Evolutionary conservation across 164 flowering plant species (phyloP).

Genomic region (Nelumbo lutea): DNA sequence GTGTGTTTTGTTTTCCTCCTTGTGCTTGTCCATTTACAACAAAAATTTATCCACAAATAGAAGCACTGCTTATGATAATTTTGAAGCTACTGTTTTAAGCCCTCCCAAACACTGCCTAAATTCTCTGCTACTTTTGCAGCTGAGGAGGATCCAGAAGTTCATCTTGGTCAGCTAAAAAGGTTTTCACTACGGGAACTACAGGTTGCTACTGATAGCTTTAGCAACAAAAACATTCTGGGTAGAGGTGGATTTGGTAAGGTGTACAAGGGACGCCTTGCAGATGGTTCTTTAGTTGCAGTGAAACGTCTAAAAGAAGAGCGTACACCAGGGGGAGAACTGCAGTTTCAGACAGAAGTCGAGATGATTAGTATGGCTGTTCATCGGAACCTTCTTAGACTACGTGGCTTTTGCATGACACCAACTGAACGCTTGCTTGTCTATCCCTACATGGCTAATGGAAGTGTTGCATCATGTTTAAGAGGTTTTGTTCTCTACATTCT

Average conservation of each 20-base stretch:
- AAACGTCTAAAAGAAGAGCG: slow-evolving; percentile 43
- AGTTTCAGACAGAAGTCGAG: slow-evolving; percentile 44
- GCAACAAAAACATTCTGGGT: slow-evolving; percentile 40
- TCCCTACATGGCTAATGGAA: slow-evolving; percentile 45
- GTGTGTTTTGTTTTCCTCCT: too few relatives aligned
- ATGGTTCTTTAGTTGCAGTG: slow-evolving; percentile 45
- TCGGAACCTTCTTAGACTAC: slow-evolving; percentile 34
- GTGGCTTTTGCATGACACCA: slow-evolving; percentile 45
- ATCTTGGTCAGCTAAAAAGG: slow-evolving; percentile 44
- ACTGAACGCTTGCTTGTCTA: slow-evolving; percentile 44
- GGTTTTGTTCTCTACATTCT: slow-evolving; percentile 16
- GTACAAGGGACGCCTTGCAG: slow-evolving; percentile 43
- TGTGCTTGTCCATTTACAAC: too few relatives aligned
- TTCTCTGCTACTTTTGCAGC: slow-evolving; percentile 18
- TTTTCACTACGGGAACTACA: slow-evolving; percentile 42
- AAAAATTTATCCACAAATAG: too few relatives aligned
- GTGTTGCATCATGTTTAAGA: slow-evolving; percentile 45
- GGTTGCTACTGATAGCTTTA: slow-evolving; percentile 45
- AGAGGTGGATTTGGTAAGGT: slow-evolving; percentile 52
- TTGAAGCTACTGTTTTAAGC: too few relatives aligned
- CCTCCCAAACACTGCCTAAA: too few relatives aligned
- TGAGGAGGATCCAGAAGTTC: slow-evolving; percentile 53
- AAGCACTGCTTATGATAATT: too few relatives aligned
- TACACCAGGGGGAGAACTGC: slow-evolving; percentile 40
- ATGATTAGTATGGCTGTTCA: slow-evolving; percentile 50